Evolutionary conservation across 306 rosid genomes (phyloP).

Genomic region (Fragaria ananassa): DNA sequence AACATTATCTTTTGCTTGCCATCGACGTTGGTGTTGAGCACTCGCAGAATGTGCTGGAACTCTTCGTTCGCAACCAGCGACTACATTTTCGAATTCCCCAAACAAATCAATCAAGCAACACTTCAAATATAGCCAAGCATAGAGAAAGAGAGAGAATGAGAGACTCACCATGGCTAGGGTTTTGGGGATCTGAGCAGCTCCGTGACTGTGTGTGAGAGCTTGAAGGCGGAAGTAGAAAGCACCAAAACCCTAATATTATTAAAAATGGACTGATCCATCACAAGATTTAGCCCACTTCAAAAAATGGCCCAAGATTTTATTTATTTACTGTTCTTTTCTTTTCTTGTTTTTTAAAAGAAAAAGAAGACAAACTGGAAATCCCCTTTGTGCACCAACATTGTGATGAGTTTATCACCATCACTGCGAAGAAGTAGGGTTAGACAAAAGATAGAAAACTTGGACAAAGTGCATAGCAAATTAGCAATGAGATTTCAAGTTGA

Average conservation of each 20-base stretch:
- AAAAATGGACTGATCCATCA: neutral
- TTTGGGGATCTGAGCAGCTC: constrained; percentile 11
- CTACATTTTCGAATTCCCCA: neutral
- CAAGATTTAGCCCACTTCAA: neutral
- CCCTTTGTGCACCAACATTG: no score
- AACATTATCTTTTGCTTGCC: constrained; percentile 40
- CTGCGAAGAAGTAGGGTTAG: neutral
- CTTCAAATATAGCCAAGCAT: neutral
- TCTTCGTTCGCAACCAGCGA: constrained; percentile 31
- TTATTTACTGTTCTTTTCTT: no score
- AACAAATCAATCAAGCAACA: neutral
- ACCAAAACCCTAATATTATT: constrained; percentile 7
- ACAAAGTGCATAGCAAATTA: neutral
- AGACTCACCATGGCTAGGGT: constrained; percentile 25
- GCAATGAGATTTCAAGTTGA: neutral
- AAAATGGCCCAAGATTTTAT: neutral
- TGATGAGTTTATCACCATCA: neutral
- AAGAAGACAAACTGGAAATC: no score
- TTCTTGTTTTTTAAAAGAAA: no score
- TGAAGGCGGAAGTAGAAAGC: neutral
- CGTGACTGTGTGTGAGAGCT: neutral
- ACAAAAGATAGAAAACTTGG: neutral
- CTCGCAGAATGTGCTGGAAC: constrained; percentile 39
- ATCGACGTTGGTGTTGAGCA: constrained; percentile 34
- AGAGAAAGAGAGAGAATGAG: neutral